Evolutionary conservation across 2,329 filamentous ascomycete genomes (phyloP), one percentile per base, ranked within the genome.

Genomic region (Ceratocystis lukuohia): DNA sequence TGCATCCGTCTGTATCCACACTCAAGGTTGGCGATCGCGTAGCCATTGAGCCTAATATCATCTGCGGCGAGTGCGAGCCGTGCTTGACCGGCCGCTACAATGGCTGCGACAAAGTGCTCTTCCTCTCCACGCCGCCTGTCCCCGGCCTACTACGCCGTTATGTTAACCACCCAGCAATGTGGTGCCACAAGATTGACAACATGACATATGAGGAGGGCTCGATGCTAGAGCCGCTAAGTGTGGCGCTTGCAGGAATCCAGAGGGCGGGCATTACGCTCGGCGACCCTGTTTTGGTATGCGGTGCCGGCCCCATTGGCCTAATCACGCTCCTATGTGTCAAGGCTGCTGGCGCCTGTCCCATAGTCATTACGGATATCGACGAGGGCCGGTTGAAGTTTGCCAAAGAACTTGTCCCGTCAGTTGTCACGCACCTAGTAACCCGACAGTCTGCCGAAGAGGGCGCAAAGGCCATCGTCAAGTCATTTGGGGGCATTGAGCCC

Each of bases 331-430:
- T 96, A 41, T 96, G 91, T 77, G 86, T 84, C 71, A 84, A 85
- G 70, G 93, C 93, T 5, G 91, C 92, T 0, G 94, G 94, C 61
- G 93, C 93, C 6, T 89, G 88, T 70, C 93, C 93, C 17, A 83
- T 97, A 69, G 88, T 96, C 70, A 91, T 97, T 73, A 96, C 93
- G 3, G 94, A 97, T 75, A 95, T 97, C 72, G 91, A 96, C 72
- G 88, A 91, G 72, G 88, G 88, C 66, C 84, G 93, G 33, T 80
- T 97, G 69, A 81, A 82, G 64, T 96, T 96, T 73, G 93, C 94
- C 64, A 89, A 90, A 78, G 84, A 88, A 72, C 80, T 96, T 66
- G 89, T 88, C 67, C 91, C 92, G 2, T 83, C 84, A 56, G 89
- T 90, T 61, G 82, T 84, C 72, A 95, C 91, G 12, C 88, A 93